These are phyloP conservation scores for Fraxinus excelsior DNA, from an alignment of 257 asterid species.

Conservation along the genomic window DNA sequence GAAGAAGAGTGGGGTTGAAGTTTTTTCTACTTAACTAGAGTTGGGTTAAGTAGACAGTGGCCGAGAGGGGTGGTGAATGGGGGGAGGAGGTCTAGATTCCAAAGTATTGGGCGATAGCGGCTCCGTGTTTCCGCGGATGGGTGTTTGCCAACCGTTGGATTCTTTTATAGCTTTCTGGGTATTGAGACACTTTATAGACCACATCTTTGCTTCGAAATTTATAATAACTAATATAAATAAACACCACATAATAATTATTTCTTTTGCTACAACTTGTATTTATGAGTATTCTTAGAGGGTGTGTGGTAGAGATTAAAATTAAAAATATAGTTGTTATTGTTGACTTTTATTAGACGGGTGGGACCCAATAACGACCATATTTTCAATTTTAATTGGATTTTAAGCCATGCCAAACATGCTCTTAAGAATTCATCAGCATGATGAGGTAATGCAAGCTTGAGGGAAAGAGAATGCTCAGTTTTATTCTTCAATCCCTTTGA, in stretches of 20 bases:
- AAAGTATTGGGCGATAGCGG: conserved; percentile 59
- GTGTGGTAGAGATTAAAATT: too few relatives aligned
- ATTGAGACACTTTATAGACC: conserved; percentile 5
- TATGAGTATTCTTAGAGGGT: too few relatives aligned
- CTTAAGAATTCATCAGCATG: too few relatives aligned
- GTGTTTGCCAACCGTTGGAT: conserved; percentile 47
- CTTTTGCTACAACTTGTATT: neutral
- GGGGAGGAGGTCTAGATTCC: conserved; percentile 37
- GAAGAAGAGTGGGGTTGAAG: conserved; percentile 33
- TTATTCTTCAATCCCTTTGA: too few relatives aligned
- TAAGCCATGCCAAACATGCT: too few relatives aligned
- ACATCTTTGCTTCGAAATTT: conserved; percentile 14
- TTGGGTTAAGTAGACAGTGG: conserved; percentile 15
- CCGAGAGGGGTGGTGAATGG: neutral
- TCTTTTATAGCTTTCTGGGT: conserved; percentile 4
- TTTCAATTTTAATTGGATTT: too few relatives aligned
- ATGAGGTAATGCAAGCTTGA: too few relatives aligned
- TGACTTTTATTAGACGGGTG: too few relatives aligned
- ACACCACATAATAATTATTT: neutral
- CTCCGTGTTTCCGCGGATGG: conserved; percentile 63
- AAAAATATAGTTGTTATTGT: too few relatives aligned
- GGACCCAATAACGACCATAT: too few relatives aligned
- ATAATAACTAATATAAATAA: conserved; percentile 3
- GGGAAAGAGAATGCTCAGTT: too few relatives aligned
- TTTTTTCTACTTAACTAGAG: conserved; percentile 25